Evolutionary conservation across 2,329 filamentous ascomycete genomes (phyloP), one percentile per base, ranked within the genome.

Genomic region (Claviceps purpurea): DNA sequence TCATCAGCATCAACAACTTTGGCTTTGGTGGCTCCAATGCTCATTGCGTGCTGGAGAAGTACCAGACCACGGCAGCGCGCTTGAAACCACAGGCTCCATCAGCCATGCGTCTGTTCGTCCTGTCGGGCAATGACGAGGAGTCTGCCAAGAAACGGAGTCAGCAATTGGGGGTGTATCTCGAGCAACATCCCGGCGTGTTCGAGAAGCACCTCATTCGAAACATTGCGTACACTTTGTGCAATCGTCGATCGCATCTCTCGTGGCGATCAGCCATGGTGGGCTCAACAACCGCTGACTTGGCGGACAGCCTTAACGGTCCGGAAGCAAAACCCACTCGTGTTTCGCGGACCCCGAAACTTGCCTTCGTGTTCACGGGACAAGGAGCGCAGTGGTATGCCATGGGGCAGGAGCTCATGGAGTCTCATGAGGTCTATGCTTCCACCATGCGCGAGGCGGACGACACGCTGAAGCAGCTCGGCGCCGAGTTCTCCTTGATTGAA

Each of bases 1-100:
- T 71, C 57, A 67, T 75, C 54, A 76, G 73, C 55, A 64, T 77
- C 54, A 76, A 76, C 60, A 70, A 65, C 53, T 76, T 76, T 50
- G 72, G 73, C 2, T 74, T 70, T 43, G 72, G 70, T 20, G 71
- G 66, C 44, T 70, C 72, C 14, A 75, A 75, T 56, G 70, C 68
- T 4, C 72, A 74, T 56, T 64, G 64, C 1, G 65, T 75, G 2
- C 57, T 73, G 10, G 65, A 68, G 52, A 52, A 54, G 6, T 45
- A 49, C 8, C 54, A 56, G 2, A 16, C 48, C 2, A 39, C 45
- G 13, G 22, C 52, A 8, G 38, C 47, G 4, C 54, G 57, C 10
- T 18, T 58, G 22, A 52, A 39, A 13, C 54, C 24, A 52, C 47
- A 11, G 22, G 58, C 11, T 61, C 54, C 41, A 54, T 54, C 26